Conservation (phyloP, 495 filamentous ascomycete genomes). For the Cudoniella acicularis region DNA sequence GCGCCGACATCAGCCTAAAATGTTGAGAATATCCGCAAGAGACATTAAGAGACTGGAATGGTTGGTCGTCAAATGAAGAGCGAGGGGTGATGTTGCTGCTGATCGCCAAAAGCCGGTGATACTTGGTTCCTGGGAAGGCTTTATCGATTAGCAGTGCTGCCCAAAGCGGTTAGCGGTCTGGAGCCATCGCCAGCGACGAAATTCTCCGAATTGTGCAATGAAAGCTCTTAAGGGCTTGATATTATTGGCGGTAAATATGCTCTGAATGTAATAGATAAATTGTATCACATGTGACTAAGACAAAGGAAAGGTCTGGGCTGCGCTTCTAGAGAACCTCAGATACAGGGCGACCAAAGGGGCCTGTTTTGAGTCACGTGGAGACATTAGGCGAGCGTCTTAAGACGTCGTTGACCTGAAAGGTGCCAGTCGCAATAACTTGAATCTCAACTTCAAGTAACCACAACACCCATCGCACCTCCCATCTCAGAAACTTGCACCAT, state of each 20-base stretch:
- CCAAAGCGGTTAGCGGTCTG: background rate
- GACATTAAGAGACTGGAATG: conserved; percentile 14
- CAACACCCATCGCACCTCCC: conserved; percentile 10
- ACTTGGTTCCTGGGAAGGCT: background rate
- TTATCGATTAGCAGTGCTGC: conserved; percentile 6
- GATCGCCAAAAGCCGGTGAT: background rate
- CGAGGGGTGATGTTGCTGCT: background rate
- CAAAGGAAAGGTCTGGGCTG: too few species aligned
- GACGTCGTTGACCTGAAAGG: conserved; percentile 8
- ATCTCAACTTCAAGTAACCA: conserved; percentile 5
- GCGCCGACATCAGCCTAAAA: conserved; percentile 25
- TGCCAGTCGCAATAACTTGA: conserved; percentile 18
- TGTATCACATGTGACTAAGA: too few species aligned
- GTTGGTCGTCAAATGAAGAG: background rate
- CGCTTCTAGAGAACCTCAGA: background rate
- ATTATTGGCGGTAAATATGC: too few species aligned
- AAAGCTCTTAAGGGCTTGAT: too few species aligned
- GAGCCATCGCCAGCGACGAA: background rate
- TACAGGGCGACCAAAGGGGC: background rate
- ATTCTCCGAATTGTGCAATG: background rate
- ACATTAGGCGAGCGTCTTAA: background rate
- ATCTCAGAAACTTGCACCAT: conserved; percentile 3
- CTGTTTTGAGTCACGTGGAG: conserved; percentile 6
- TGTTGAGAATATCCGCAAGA: conserved; percentile 5
- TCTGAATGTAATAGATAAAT: too few species aligned